Conservation (phyloP, 2,329 filamentous ascomycete species). For the Coniochaeta sp. region DNA sequence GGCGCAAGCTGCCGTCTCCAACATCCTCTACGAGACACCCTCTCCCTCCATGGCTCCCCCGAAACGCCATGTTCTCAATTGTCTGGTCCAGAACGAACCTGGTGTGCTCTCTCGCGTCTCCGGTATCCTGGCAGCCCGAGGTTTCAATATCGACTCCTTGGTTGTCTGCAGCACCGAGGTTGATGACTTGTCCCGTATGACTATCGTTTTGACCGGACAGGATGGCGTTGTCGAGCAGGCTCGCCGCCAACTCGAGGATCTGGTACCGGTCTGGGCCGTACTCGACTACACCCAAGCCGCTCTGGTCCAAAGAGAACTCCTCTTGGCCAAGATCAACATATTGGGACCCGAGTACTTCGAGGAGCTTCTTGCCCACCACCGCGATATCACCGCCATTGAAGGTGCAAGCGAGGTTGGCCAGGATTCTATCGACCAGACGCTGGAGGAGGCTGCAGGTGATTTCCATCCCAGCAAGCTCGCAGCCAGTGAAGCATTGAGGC, state of each 20-base stretch:
- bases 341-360: conserved; percentile 97
- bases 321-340: conserved; percentile 94
- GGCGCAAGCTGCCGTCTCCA: conserved; percentile 90
- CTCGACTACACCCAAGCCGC: conserved; percentile 91
- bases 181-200: conserved; percentile 95
- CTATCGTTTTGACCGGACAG: conserved; percentile 91
- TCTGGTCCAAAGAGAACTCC: conserved; percentile 88
- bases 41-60: conserved; percentile 73
- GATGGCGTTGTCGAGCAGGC: conserved; percentile 98
- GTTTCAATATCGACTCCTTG: conserved; percentile 98
- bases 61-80: conserved; percentile 96
- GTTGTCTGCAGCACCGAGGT: conserved; percentile 98
- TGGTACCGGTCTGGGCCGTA: conserved; percentile 97
- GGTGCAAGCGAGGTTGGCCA: conserved; percentile 35
- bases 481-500: conserved; percentile 79
- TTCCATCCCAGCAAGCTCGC: conserved; percentile 88
- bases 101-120: conserved; percentile 95
- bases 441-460: conserved; percentile 50
- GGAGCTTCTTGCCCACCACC: conserved; percentile 90
- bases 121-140: conserved; percentile 88
- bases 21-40: conserved; percentile 98
- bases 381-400: conserved; percentile 63
- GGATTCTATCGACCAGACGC: conserved; percentile 27
- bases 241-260: conserved; percentile 86
- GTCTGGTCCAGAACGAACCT: conserved; percentile 96